A percentile compares a stretch with the other conserved stretches of the same genome.
Conservation (phyloP, 768 basidiomycete species). For the Mycena rosella region DNA sequence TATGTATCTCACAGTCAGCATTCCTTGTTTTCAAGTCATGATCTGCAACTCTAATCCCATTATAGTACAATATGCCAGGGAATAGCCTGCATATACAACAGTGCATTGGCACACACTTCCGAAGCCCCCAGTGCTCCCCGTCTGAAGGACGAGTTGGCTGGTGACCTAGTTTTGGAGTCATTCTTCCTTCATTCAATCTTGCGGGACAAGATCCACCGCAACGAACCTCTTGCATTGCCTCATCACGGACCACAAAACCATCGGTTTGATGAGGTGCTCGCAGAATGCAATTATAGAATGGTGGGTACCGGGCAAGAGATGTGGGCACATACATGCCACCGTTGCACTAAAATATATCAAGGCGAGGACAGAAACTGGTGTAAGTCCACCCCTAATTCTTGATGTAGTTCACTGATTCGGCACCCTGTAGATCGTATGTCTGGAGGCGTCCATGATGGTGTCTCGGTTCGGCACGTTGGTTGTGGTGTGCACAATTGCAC, state of each 20-base stretch:
- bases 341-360: slow-evolving; percentile 17
- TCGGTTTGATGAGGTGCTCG: slow-evolving; percentile 5
- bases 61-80: not conserved
- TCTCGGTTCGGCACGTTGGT: not conserved
- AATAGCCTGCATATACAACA: slow-evolving; percentile 1
- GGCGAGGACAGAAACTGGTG: slow-evolving; percentile 10
- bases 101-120: not conserved
- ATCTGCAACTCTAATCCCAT: no score
- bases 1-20: not conserved
- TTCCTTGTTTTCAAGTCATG: no score
- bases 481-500: slow-evolving; percentile 18
- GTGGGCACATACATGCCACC: slow-evolving; percentile 27
- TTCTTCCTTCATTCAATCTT: slow-evolving; percentile 6
- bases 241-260: not conserved
- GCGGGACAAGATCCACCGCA: not conserved
- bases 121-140: not conserved
- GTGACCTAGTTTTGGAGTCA: not conserved
- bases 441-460: slow-evolving; percentile 16
- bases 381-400: not conserved
- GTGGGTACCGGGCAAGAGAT: slow-evolving; percentile 22
- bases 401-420: not conserved
- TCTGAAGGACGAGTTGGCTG: not conserved
- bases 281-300: slow-evolving; percentile 12
- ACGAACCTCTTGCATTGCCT: not conserved
- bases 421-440: slow-evolving; percentile 1